These are phyloP conservation scores for Podila minutissima DNA, from an alignment of 192 early-diverging fungal genomes.

Conservation along the genomic window DNA sequence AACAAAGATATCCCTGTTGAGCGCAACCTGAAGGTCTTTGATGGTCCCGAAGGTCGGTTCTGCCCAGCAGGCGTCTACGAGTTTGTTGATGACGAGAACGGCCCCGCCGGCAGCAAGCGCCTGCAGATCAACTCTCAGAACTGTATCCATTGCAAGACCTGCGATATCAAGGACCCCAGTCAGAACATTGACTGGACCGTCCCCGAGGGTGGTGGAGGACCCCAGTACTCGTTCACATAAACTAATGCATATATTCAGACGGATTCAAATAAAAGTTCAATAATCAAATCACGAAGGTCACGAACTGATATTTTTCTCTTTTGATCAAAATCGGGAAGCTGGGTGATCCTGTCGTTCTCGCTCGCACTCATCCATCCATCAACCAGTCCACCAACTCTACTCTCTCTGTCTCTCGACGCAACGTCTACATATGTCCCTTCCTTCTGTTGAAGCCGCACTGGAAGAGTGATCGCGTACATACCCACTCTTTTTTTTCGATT, in stretches of 20 bases:
- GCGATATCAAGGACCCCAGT: slow-evolving; percentile 98
- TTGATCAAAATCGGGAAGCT: too few relatives aligned
- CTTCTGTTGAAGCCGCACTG: too few relatives aligned
- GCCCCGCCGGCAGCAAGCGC: slow-evolving; percentile 82
- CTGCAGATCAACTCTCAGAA: slow-evolving; percentile 98
- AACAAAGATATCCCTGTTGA: slow-evolving; percentile 83
- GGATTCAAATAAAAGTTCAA: too few relatives aligned
- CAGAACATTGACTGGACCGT: slow-evolving; percentile 99
- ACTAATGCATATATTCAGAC: background rate
- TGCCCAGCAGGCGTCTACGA: slow-evolving; percentile 99
- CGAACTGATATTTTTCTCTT: too few relatives aligned
- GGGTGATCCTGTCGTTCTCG: too few relatives aligned
- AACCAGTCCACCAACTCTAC: too few relatives aligned
- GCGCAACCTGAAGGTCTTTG: slow-evolving; percentile 86
- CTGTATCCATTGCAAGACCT: slow-evolving; percentile 99
- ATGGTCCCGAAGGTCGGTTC: slow-evolving; percentile 94
- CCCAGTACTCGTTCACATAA: slow-evolving; percentile 51
- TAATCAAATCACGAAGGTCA: too few relatives aligned
- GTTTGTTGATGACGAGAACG: slow-evolving; percentile 93
- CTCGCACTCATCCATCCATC: too few relatives aligned
- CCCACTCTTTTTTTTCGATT: too few relatives aligned
- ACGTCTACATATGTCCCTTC: too few relatives aligned
- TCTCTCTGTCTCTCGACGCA: too few relatives aligned
- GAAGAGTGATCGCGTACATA: too few relatives aligned
- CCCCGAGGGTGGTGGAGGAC: slow-evolving; percentile 66